Evolutionary conservation across 2,329 filamentous ascomycete genomes (phyloP), one percentile per base, ranked within the genome.

Genomic region (Epichloe glyceriae): DNA sequence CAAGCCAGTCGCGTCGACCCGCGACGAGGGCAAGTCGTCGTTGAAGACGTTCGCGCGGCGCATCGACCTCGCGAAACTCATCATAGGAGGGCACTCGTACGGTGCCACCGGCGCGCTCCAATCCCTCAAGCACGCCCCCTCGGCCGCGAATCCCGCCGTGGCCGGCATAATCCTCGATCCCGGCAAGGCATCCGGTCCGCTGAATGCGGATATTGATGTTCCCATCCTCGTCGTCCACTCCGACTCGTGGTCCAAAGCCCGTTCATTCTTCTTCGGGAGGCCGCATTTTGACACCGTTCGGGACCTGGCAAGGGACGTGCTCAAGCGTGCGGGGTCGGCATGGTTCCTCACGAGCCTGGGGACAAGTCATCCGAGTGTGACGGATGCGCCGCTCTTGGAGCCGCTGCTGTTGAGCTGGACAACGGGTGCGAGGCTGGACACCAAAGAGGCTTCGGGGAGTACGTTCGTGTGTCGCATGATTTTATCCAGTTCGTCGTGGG

Each of bases 371-470:
- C 80, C 82, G 0, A 79, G 74, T 10, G 77, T 83, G 19, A 84
- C 82, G 0, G 82, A 85, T 58, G 82, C 82, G 15, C 80, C 82
- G 0, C 67, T 85, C 3, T 72, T 86, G 7, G 75, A 83, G 53
- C 82, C 82, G 0, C 65, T 74, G 47, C 65, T 85, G 30, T 68
- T 85, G 43, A 73, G 75, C 51, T 76, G 78, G 67, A 78, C 78
- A 0, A 84, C 81, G 0, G 79, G 80, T 0, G 76, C 81, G 0
- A 75, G 70, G 1, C 72, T 83, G n/a, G 67, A 79, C 50, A 75
- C 75, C 1, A 69, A 68, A 42, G 71, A 78, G 51, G 81, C 78
- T 0, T 61, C 85, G 41, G 61, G 67, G 74, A 83, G 62, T 85
- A 85, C 56, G 78, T 84, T 30, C 69, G 76, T 43, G 67, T 80